Evolutionary conservation across 371 early-diverging fungal genomes (phyloP), one percentile per base, ranked within the genome.

Genomic region (Hamiltosporidium tvaerminnensis): DNA sequence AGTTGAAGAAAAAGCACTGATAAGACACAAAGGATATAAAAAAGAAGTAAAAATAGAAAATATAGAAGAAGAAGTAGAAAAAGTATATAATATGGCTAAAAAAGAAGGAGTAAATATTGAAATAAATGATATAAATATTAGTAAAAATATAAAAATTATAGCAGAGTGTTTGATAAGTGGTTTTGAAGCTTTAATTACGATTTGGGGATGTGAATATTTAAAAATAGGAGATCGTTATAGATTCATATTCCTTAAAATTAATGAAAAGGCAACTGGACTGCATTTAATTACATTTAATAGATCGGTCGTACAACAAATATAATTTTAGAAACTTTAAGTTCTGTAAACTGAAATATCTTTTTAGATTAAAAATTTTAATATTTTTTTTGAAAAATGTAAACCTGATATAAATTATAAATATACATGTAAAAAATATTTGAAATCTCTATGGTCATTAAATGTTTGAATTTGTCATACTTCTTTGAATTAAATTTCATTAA

Each of bases 1-100:
- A 5, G 47, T 75, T 16, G 76, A 75, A 54, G 50, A 52, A 1
- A 64, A 64, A 47, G 59, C 47, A 61, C 5, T 69, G 3, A 57
- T 75, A 3, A 55, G 37, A 52, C 55, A 54, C 1, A 58, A 57
- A 23, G 56, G 61, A 12, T 72, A 72, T 47, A 66, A 57, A 36
- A 59, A 60, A 16, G 50, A 32, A 23, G 67, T 66, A 12, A 65
- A 71, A 2, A 10, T 38, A n/a, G 38, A 39, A n/a, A 36, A 70
- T 59, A n/a, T 71, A 5, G 76, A 75, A 38, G 47, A 57, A 5
- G 76, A 72, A 48, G 37, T 69, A 10, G 76, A 75, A 49, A 68
- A 67, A 30, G 63, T 72, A 38, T 9, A 59, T 2, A 50, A 47
- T 9, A 31, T 75, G 23, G 61, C 65, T 12, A 60, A 36, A 31